Evolutionary conservation across 2,329 filamentous ascomycete species (phyloP).

Genomic region (Verticillium klebahnii): DNA sequence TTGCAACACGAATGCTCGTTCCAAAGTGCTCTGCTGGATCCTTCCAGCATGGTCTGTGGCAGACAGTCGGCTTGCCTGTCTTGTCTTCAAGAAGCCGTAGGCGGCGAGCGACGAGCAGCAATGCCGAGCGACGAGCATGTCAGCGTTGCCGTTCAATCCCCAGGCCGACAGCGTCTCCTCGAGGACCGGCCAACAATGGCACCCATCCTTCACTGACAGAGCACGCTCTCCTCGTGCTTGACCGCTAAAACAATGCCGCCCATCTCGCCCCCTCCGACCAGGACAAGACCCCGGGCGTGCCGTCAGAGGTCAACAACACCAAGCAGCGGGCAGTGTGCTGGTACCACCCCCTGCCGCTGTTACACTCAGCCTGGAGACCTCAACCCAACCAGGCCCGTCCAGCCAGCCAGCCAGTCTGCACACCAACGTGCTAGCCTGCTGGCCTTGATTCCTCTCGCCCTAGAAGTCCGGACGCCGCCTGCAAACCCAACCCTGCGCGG

Average conservation of each 20-base stretch:
- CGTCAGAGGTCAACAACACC: neutral
- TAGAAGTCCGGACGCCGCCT: neutral
- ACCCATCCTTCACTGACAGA: neutral
- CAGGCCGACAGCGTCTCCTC: neutral
- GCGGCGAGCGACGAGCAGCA: too few relatives aligned
- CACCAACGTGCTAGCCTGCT: neutral
- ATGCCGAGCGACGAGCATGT: neutral
- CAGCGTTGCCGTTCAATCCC: neutral
- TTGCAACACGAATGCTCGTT: neutral
- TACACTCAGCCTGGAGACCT: neutral
- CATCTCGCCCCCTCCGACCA: neutral
- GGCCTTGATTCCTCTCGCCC: neutral
- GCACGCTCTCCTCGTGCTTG: neutral
- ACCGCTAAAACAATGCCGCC: neutral
- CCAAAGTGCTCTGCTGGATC: neutral
- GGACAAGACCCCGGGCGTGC: neutral
- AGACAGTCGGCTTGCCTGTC: neutral
- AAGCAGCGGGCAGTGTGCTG: neutral
- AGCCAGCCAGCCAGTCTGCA: neutral
- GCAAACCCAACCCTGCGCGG: neutral
- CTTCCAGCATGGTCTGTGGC: neutral
- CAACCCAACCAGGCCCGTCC: neutral
- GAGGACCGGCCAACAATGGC: neutral
- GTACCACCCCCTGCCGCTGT: neutral
- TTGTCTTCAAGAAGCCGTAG: too few relatives aligned